These are phyloP conservation scores for Drechslerella stenobrocha DNA, from an alignment of 2,329 filamentous ascomycete species.

Conservation along the genomic window DNA sequence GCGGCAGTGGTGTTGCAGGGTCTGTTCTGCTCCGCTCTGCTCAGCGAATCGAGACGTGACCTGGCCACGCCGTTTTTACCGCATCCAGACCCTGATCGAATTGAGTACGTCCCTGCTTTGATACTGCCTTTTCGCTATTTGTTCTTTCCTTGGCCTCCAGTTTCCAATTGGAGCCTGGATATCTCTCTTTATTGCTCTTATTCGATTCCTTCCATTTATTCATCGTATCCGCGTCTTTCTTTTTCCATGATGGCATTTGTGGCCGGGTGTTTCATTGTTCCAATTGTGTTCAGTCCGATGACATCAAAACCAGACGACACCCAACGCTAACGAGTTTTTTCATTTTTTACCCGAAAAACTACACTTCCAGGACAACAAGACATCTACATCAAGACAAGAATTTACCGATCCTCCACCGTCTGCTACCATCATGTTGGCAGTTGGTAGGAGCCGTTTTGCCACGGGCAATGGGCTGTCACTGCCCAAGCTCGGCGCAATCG, in stretches of 20 bases:
- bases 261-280: neutral
- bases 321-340: slow-evolving; percentile 47
- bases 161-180: neutral
- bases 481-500: slow-evolving; percentile 37
- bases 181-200: too few species aligned
- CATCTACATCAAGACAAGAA: slow-evolving; percentile 6
- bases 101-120: neutral
- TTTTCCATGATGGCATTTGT: slow-evolving; percentile 15
- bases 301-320: slow-evolving; percentile 24
- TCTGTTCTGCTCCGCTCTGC: too few species aligned
- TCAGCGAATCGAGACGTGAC: neutral
- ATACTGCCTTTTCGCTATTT: neutral
- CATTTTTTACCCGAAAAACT: slow-evolving; percentile 41
- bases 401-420: slow-evolving; percentile 2
- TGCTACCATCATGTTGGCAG: slow-evolving; percentile 33
- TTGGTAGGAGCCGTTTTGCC: slow-evolving; percentile 42
- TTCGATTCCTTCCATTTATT: neutral
- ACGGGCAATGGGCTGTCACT: slow-evolving; percentile 32
- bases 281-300: slow-evolving; percentile 2
- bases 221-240: slow-evolving; percentile 1
- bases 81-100: neutral
- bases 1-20: slow-evolving; percentile 42
- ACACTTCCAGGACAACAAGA: slow-evolving; percentile 9
- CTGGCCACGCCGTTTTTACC: neutral
- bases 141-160: neutral